Percentiles rank a stretch among this genome's conserved stretches.
phyloP scores from a whole-genome alignment of 1,139 yeast species.

The Candida labiduridarum region DNA sequence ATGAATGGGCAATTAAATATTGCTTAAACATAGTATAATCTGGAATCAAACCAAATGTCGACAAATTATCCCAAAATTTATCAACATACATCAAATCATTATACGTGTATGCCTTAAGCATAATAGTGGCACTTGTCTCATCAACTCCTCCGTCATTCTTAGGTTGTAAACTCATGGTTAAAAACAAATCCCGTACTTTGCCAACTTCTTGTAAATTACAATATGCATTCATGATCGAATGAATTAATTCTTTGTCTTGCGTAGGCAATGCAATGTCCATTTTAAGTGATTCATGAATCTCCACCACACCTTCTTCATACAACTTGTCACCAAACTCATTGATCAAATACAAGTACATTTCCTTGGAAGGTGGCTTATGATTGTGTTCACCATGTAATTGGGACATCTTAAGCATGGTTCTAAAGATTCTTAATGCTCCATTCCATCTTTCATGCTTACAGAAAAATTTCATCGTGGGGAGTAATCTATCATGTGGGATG shows the following conservation, averaged over 20 bases:
- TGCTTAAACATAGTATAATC: slow-evolving; percentile 60
- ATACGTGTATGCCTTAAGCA: slow-evolving; percentile 69
- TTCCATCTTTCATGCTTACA: slow-evolving; percentile 61
- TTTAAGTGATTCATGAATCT: slow-evolving; percentile 65
- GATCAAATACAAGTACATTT: slow-evolving; percentile 65
- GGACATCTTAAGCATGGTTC: slow-evolving; percentile 59
- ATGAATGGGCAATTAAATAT: slow-evolving; percentile 72
- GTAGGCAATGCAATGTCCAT: slow-evolving; percentile 62
- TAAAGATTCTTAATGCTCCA: slow-evolving; percentile 65
- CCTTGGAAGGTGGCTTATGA: slow-evolving; percentile 61
- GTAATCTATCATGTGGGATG: slow-evolving; percentile 62
- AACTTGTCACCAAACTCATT: slow-evolving; percentile 60
- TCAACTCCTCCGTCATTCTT: slow-evolving; percentile 55
- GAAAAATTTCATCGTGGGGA: slow-evolving; percentile 63
- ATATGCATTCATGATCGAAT: slow-evolving; percentile 68
- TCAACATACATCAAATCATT: slow-evolving; percentile 61
- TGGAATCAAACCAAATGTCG: slow-evolving; percentile 57
- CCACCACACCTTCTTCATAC: slow-evolving; percentile 70
- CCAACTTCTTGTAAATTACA: slow-evolving; percentile 62
- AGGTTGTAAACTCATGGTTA: slow-evolving; percentile 57
- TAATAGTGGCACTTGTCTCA: slow-evolving; percentile 68
- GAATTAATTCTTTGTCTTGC: slow-evolving; percentile 60
- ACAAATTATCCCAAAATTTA: slow-evolving; percentile 63
- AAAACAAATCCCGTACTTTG: slow-evolving; percentile 63
- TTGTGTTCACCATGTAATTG: slow-evolving; percentile 52